Evolutionary conservation across 805 yeast genomes (phyloP).

Genomic region (Sugiyamaella lignohabitans): DNA sequence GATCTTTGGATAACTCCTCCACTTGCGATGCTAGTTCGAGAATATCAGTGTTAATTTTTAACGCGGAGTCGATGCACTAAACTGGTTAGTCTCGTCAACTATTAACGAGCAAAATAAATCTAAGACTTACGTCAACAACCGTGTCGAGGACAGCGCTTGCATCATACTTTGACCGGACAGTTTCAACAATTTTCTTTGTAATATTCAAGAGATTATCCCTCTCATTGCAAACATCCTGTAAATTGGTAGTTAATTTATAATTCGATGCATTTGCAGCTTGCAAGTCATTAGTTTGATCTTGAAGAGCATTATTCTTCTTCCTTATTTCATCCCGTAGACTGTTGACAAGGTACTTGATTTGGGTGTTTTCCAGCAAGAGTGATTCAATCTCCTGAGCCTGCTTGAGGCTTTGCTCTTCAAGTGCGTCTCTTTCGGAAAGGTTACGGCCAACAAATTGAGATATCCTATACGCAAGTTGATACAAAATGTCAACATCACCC

Average conservation of each 20-base stretch:
- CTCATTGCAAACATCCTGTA: background rate
- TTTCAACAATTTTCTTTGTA: background rate
- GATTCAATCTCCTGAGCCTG: background rate
- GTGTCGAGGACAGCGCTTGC: slow-evolving; percentile 2
- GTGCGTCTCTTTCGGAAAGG: no score
- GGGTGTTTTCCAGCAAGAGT: background rate
- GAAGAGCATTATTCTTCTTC: background rate
- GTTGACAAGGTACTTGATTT: background rate
- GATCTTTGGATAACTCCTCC: background rate
- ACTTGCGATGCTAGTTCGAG: background rate
- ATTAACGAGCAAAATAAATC: background rate
- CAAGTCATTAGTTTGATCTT: background rate
- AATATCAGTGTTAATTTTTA: background rate
- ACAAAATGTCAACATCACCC: no score
- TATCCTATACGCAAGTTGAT: no score
- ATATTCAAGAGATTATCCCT: background rate
- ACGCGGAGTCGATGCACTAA: background rate
- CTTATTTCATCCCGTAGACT: no score
- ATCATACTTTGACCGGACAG: slow-evolving; percentile 3
- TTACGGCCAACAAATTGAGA: no score
- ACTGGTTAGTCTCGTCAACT: no score
- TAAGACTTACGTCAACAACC: background rate
- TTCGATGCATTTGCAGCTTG: background rate
- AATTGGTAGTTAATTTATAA: background rate
- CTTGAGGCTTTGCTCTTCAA: background rate